These are phyloP conservation scores for Magnolia changhungtana DNA, from an alignment of 164 flowering plant genomes.

Conservation along the genomic window DNA sequence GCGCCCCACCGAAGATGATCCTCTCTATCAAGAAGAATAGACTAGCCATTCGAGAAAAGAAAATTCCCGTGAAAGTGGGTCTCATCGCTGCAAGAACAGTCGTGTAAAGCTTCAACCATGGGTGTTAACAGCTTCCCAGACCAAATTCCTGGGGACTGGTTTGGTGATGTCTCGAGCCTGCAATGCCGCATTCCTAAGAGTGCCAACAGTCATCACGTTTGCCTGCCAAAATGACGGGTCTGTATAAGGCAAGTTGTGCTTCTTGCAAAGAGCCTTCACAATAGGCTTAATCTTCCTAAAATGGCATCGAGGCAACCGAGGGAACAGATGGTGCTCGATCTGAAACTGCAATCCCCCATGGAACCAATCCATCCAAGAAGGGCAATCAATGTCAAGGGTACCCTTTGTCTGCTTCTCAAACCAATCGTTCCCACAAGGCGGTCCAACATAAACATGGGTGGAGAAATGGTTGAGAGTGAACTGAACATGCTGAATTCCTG, in stretches of 20 bases:
- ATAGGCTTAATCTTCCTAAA: conserved; percentile 51
- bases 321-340: conserved; percentile 71
- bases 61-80: conserved; percentile 2
- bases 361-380: conserved; percentile 67
- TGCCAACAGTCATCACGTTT: conserved; percentile 41
- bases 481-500: conserved; percentile 57
- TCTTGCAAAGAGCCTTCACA: conserved; percentile 58
- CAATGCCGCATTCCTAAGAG: conserved; percentile 52
- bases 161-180: conserved; percentile 53
- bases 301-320: conserved; percentile 60
- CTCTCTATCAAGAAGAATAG: not conserved
- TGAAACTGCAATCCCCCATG: conserved; percentile 70
- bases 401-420: conserved; percentile 58
- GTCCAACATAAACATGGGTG: conserved; percentile 47
- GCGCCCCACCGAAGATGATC: not conserved
- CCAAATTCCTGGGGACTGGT: conserved; percentile 41
- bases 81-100: not conserved
- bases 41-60: not conserved
- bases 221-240: conserved; percentile 51
- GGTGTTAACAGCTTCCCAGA: conserved; percentile 75
- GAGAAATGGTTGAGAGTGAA: conserved; percentile 63
- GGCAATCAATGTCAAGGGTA: conserved; percentile 45
- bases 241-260: conserved; percentile 58
- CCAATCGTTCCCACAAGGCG: conserved; percentile 59
- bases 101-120: conserved; percentile 37